A percentile compares a stretch with the other conserved stretches of the same genome.
Conservation (phyloP, 352 stramenopile genomes). For the Pythium vanterpoolii region DNA sequence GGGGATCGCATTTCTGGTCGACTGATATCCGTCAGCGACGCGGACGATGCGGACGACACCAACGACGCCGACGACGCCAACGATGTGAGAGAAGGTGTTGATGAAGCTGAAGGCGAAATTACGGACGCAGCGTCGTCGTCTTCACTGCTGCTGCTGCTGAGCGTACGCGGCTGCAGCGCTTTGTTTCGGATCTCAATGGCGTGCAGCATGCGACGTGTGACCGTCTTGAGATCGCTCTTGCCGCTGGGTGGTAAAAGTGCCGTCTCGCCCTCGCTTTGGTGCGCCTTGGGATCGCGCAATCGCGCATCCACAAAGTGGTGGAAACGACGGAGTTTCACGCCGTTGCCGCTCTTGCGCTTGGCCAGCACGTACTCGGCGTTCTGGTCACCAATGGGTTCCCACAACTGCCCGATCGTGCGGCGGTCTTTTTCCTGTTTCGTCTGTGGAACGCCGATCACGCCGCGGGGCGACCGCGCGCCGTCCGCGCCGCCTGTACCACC, state of each 20-base stretch:
- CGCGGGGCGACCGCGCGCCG: conserved; percentile 3
- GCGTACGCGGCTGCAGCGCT: neutral
- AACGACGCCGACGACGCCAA: neutral
- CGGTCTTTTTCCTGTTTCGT: conserved; percentile 15
- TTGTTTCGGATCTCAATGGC: conserved; percentile 31
- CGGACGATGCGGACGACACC: neutral
- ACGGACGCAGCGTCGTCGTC: too few relatives aligned
- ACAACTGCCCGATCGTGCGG: conserved; percentile 49
- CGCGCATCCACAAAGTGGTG: conserved; percentile 41
- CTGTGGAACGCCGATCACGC: neutral
- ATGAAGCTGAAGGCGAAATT: too few relatives aligned
- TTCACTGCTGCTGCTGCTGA: neutral
- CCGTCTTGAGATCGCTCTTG: conserved; percentile 38
- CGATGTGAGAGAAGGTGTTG: too few relatives aligned
- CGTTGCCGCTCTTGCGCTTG: conserved; percentile 46
- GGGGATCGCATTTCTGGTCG: neutral
- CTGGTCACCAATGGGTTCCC: conserved; percentile 70
- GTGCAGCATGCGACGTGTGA: conserved; percentile 58
- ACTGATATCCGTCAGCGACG: neutral
- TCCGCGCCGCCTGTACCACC: neutral
- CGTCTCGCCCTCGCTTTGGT: too few relatives aligned
- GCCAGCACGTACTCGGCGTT: conserved; percentile 65
- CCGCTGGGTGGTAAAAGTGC: neutral
- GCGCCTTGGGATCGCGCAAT: neutral
- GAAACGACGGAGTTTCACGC: conserved; percentile 47